A percentile compares a stretch with the other conserved stretches of the same genome.
These are phyloP conservation scores for Lobulomyces angularis DNA, from an alignment of 192 early-diverging fungal genomes.

Conservation along the genomic window DNA sequence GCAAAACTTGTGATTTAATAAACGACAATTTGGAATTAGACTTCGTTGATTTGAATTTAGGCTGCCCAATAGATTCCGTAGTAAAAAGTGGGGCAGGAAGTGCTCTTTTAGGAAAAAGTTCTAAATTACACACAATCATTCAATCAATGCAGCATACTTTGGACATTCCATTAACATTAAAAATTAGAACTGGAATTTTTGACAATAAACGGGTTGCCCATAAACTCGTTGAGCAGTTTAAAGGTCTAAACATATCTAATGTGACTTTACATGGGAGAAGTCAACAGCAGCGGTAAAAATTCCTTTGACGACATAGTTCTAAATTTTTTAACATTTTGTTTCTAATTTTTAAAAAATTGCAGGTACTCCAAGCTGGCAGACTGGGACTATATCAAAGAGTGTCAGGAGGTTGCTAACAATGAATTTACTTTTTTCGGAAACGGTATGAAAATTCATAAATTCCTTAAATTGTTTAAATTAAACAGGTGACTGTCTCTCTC, in stretches of 20 bases:
- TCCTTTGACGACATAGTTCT: too few species aligned
- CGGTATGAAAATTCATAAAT: too few species aligned
- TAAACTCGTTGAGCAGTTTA: slow-evolving; percentile 58
- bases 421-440: slow-evolving; percentile 49
- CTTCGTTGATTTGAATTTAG: slow-evolving; percentile 92
- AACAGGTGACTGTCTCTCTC: slow-evolving; percentile 74
- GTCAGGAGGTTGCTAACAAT: slow-evolving; percentile 13
- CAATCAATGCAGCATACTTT: slow-evolving; percentile 55
- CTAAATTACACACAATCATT: slow-evolving; percentile 62
- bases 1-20: slow-evolving; percentile 57
- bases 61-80: slow-evolving; percentile 87
- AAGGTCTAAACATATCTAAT: slow-evolving; percentile 44
- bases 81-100: slow-evolving; percentile 70
- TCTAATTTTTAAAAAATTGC: too few species aligned
- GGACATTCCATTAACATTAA: slow-evolving; percentile 78
- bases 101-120: slow-evolving; percentile 57
- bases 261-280: slow-evolving; percentile 83
- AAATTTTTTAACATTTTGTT: too few species aligned
- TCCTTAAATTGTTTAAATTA: slow-evolving; percentile 4
- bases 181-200: slow-evolving; percentile 69
- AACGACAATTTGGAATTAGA: slow-evolving; percentile 57
- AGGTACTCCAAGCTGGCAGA: slow-evolving; percentile 82
- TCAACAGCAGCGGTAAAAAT: slow-evolving; percentile 76
- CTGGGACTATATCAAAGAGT: slow-evolving; percentile 79
- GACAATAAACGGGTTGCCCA: slow-evolving; percentile 53